Base-by-base conservation (phyloP, 192 early-diverging fungal genomes). In the Entomortierella parvispora region DNA sequence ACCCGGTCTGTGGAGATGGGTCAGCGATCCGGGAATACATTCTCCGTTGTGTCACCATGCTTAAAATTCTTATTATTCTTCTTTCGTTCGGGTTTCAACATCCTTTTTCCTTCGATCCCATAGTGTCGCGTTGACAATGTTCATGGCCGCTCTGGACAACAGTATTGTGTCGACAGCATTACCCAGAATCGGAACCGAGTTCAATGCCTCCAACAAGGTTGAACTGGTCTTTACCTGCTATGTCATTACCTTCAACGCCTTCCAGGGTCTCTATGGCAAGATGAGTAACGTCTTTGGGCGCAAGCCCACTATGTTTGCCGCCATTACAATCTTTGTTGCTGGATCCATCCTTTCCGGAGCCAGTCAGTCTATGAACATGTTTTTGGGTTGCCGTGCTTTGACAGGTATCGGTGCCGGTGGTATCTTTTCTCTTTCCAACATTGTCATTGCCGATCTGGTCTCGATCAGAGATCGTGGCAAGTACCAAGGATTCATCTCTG, bases 361-460 rank as follows among this genome's bases (percentile, higher is more conserved):
- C 3, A 62, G 66, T 2, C 48, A 34, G 37, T 43, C 40, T 14
- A 81, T 81, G 75, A 72, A 69, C 50, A 74, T 69, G 74, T 77
- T 81, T 42, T 31, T 77, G 28, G 68, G 53, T 26, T 69, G 65
- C 28, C 80, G 80, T 29, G 74, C 68, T 17, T 17, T 81, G 15
- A 63, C 69, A 2, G 80, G 80, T 29, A 79, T 78, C 45, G 80
- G 80, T 28, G 80, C 68, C 51, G 93, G 90, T n/a, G 89, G 92
- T 2, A 88, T 95, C 46, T 86, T 93, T 68, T 79, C 89, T 9
- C 62, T 91, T 62, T 86, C 91, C 31, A 87, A 95, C 51, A 88
- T 96, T 33, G 90, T 95, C 42, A 85, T 96, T 50, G 84, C 93
- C 22, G 96, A 96, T 68, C 75, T 98, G 54, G 89, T 97, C n/a